Conservation (phyloP, 495 filamentous ascomycete genomes). For the Coniosporium apollinis region DNA sequence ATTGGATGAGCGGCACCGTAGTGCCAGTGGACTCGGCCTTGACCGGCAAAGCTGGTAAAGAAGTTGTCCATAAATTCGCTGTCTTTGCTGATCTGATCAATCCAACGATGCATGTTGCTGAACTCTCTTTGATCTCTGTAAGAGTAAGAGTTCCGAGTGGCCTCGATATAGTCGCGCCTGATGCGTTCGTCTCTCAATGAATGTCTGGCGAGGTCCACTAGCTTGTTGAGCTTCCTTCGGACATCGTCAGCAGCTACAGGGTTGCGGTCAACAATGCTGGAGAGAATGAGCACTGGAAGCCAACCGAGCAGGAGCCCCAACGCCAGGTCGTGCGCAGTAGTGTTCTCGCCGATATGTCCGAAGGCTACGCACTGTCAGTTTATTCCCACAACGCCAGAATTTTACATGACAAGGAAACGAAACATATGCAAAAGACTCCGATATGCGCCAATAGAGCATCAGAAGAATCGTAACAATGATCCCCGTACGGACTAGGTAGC, state of each 20-base stretch:
- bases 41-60: constrained; percentile 29
- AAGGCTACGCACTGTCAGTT: constrained; percentile 24
- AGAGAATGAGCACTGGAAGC: constrained; percentile 32
- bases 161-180: constrained; percentile 10
- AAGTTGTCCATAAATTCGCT: constrained; percentile 13
- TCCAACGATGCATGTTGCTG: constrained; percentile 2
- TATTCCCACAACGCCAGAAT: too few species aligned
- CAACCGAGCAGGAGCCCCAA: constrained; percentile 31
- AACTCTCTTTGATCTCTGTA: constrained; percentile 1
- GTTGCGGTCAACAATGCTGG: constrained; percentile 33
- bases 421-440: too few species aligned
- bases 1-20: constrained; percentile 30
- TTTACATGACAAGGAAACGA: too few species aligned
- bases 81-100: constrained; percentile 4
- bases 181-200: constrained; percentile 16
- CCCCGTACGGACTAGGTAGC: too few species aligned
- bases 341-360: constrained; percentile 21
- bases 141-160: constrained; percentile 5
- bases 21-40: constrained; percentile 31
- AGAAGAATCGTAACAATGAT: too few species aligned
- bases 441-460: too few species aligned
- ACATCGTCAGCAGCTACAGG: constrained; percentile 24
- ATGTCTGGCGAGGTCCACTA: constrained; percentile 19
- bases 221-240: constrained; percentile 21
- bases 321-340: constrained; percentile 29